These are phyloP conservation scores for Tilletia caries DNA, from an alignment of 1,284 basidiomycete species.

Conservation along the genomic window DNA sequence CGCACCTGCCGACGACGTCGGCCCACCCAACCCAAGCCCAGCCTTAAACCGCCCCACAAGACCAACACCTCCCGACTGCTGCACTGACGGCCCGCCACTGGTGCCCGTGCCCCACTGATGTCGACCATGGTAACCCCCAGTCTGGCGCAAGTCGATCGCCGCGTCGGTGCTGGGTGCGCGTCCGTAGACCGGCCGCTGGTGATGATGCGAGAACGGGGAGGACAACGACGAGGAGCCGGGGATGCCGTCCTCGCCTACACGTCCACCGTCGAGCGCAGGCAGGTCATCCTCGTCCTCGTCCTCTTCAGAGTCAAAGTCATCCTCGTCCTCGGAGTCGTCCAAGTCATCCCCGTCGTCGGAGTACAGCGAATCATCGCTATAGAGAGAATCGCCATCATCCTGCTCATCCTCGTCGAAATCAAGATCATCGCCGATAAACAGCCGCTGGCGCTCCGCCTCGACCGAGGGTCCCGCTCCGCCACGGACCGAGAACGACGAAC, in stretches of 20 bases:
- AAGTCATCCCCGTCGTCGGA: not conserved
- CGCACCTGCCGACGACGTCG: no score
- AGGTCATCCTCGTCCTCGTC: not conserved
- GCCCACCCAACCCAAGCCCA: not conserved
- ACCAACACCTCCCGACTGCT: not conserved
- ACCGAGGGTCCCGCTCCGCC: not conserved
- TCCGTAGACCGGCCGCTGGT: not conserved
- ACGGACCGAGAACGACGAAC: not conserved
- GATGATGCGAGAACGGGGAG: not conserved
- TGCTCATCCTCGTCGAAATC: constrained; percentile 27
- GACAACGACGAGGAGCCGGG: not conserved
- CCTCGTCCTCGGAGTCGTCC: constrained; percentile 3
- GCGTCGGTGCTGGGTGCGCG: not conserved
- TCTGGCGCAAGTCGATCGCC: constrained; percentile 7
- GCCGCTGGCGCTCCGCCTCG: not conserved
- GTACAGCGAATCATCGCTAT: not conserved
- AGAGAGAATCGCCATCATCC: constrained; percentile 46
- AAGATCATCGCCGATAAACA: not conserved
- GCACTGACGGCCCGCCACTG: no score
- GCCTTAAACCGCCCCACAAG: not conserved
- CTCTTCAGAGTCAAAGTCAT: not conserved
- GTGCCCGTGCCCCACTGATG: no score
- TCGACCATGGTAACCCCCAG: not conserved
- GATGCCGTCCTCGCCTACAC: not conserved
- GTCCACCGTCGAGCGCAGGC: not conserved